phyloP scores from a whole-genome alignment of 176 grass and related monocot genomes.

The Themeda triandra region DNA sequence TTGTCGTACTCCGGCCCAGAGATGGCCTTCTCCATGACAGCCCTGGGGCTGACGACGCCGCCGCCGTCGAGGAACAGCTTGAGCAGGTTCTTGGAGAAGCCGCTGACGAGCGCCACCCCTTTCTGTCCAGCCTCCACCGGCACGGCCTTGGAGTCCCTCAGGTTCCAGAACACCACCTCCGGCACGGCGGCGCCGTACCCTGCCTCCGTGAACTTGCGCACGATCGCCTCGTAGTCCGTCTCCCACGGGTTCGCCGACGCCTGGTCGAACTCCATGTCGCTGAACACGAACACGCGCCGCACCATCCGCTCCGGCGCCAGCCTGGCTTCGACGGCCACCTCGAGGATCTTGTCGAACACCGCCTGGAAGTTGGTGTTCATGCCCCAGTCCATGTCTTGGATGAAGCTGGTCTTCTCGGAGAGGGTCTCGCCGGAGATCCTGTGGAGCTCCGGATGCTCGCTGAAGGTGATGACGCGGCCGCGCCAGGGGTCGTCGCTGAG shows the following conservation, averaged over 20 bases:
- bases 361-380: conserved; percentile 74
- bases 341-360: conserved; percentile 64
- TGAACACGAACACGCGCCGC: conserved; percentile 70
- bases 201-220: conserved; percentile 46
- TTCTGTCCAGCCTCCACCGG: conserved; percentile 50
- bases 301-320: conserved; percentile 59
- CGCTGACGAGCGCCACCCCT: conserved; percentile 75
- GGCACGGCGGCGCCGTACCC: conserved; percentile 62
- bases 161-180: conserved; percentile 87
- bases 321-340: conserved; percentile 36
- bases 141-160: conserved; percentile 51
- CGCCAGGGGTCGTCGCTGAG: conserved; percentile 79
- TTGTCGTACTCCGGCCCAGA: conserved; percentile 51
- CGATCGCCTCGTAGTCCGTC: conserved; percentile 78
- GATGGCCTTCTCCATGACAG: conserved; percentile 64
- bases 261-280: conserved; percentile 87
- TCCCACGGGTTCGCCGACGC: conserved; percentile 64
- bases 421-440: conserved; percentile 42
- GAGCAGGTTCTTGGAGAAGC: conserved; percentile 78
- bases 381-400: conserved; percentile 41
- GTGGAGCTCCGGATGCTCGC: conserved; percentile 37
- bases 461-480: conserved; percentile 69
- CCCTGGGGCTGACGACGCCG: conserved; percentile 38
- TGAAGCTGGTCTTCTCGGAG: conserved; percentile 42
- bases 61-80: conserved; percentile 61